Evolutionary conservation across 75 land plant genomes (phyloP), one percentile per base, ranked within the genome.

Genomic region (Cunninghamia lanceolata): DNA sequence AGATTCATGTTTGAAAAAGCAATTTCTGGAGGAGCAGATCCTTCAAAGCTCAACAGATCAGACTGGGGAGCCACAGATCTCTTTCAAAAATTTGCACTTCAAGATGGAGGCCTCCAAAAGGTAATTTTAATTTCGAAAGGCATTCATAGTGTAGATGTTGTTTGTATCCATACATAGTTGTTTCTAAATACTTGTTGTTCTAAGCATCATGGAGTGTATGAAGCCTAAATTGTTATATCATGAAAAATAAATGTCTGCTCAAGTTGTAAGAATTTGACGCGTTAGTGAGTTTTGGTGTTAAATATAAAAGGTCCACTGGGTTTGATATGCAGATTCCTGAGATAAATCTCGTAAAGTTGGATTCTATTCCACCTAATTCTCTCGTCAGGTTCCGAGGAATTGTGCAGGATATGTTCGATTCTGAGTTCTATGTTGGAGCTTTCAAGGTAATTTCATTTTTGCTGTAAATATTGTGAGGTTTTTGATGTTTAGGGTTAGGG

Each of bases 361-460:
- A 86, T 82, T 87, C 89, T 86, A 77, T 97, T 86, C 91, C 91
- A 85, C 93, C 93, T 3, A 94, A 95, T 84, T 90, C 98, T 19
- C 93, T 96, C 34, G 99, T 97, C 34, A 91, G 98, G 0, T 97
- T 91, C 54, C 89, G 98, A 21, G 99, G 99, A 74, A 97, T 97
- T 98, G 92, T 97, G 32, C 99, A 98, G 83, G 99, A 98, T 86
- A 98, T 95, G 97, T 87, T 93, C 75, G 97, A 95, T 28, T 90
- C 90, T 68, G 99, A 98, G 52, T 91, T 89, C n/a, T 98, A 98
- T 87, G 87, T 92, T 77, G 99, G 99, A 17, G 97, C 96, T 74
- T 95, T 92, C 83, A 95, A 98, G 97, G 99, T 94, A 77, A 45
- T 46, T 52, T 83, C 3, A 25, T 35, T 17, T 30, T 77, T 32